Evolutionary conservation across 2,329 filamentous ascomycete species (phyloP).

Genomic region (Colletotrichum karsti): DNA sequence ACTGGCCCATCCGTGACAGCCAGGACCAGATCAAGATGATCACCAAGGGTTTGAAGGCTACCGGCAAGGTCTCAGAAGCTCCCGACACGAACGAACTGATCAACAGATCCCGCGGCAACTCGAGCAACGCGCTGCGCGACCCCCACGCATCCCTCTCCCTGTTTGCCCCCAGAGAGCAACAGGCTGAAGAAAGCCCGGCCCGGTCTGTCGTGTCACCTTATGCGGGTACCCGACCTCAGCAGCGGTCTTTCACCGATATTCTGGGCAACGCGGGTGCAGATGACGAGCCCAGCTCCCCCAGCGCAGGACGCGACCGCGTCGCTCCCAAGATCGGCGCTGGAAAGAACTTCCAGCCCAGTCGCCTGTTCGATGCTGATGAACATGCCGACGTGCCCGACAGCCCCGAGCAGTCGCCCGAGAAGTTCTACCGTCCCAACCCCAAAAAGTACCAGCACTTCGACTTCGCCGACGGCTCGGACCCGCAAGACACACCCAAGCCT

Average conservation of each 20-base stretch:
- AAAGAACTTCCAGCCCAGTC: constrained; percentile 70
- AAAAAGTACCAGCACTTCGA: constrained; percentile 89
- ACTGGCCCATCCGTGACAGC: constrained; percentile 94
- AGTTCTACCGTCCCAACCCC: constrained; percentile 71
- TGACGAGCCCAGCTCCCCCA: constrained; percentile 42
- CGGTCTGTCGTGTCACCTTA: constrained; percentile 64
- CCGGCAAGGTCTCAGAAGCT: constrained; percentile 46
- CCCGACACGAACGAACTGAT: constrained; percentile 46
- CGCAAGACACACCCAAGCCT: constrained; percentile 54
- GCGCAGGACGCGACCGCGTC: constrained; percentile 55
- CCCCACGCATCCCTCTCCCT: constrained; percentile 78
- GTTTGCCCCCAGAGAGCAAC: constrained; percentile 74
- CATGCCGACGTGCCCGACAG: constrained; percentile 49
- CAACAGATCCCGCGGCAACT: constrained; percentile 58
- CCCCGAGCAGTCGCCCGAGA: constrained; percentile 51
- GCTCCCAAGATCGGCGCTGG: constrained; percentile 62
- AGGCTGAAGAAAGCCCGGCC: constrained; percentile 34
- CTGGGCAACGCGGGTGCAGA: constrained; percentile 61
- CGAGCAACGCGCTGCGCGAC: constrained; percentile 65
- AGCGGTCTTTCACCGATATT: constrained; percentile 80
- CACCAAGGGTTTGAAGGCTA: constrained; percentile 63
- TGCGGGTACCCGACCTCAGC: constrained; percentile 65
- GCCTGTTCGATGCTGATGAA: constrained; percentile 68
- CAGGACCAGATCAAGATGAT: constrained; percentile 85
- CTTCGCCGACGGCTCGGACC: constrained; percentile 73